phyloP scores from a whole-genome alignment of 2,329 filamentous ascomycete genomes.

The Aphanoascus verrucosus region DNA sequence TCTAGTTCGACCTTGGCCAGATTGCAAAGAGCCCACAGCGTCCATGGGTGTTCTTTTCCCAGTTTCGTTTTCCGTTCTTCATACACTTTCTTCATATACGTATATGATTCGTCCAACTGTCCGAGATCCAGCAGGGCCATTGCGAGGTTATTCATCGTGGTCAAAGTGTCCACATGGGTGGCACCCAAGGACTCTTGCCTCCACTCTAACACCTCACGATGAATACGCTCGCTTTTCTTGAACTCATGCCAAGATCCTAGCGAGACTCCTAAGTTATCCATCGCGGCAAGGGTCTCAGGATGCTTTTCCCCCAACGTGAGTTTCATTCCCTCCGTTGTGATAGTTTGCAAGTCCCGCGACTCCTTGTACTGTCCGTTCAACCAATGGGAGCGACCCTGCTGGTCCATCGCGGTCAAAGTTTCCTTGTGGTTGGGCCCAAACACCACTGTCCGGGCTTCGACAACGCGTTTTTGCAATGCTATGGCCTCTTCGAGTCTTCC shows the following conservation, averaged over 20 bases:
- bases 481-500: constrained; percentile 14
- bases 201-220: constrained; percentile 16
- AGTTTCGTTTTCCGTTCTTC: constrained; percentile 18
- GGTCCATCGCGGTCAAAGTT: constrained; percentile 24
- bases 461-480: constrained; percentile 13
- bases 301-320: constrained; percentile 19
- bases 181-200: constrained; percentile 12
- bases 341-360: constrained; percentile 16
- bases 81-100: neutral
- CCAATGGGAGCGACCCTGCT: constrained; percentile 21
- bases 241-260: constrained; percentile 13
- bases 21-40: constrained; percentile 21
- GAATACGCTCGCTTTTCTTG: constrained; percentile 15
- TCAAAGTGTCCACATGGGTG: neutral
- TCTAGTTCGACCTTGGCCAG: constrained; percentile 17
- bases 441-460: constrained; percentile 9
- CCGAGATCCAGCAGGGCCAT: constrained; percentile 14
- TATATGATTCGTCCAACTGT: constrained; percentile 7
- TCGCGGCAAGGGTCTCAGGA: constrained; percentile 17
- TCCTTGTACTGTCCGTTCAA: constrained; percentile 18
- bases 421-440: constrained; percentile 21
- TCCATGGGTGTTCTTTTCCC: constrained; percentile 29
- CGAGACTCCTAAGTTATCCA: constrained; percentile 15
- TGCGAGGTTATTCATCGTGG: constrained; percentile 17
- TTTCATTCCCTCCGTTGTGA: constrained; percentile 16